phyloP scores from a whole-genome alignment of 2,329 filamentous ascomycete genomes.

The Trichophyton benhamiae region DNA sequence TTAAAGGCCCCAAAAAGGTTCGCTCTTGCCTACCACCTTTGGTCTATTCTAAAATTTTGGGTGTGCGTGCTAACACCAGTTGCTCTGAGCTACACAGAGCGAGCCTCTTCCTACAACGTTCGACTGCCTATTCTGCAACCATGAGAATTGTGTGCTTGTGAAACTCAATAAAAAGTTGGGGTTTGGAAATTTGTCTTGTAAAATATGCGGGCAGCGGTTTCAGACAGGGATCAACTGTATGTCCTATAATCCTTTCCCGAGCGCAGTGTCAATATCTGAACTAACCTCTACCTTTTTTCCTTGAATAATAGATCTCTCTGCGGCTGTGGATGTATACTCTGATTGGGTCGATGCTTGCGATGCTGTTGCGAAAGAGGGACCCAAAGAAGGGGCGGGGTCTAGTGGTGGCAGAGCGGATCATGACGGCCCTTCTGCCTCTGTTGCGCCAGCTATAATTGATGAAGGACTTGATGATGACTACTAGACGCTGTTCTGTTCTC shows the following conservation, averaged over 20 bases:
- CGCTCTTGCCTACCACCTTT: conserved; percentile 5
- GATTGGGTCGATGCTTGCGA: conserved; percentile 97
- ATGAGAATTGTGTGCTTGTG: conserved; percentile 82
- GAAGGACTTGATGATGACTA: conserved; percentile 37
- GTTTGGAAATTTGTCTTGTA: conserved; percentile 75
- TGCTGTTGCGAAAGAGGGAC: conserved; percentile 51
- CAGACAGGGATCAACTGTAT: conserved; percentile 86
- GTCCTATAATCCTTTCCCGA: background rate
- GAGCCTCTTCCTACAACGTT: conserved; percentile 58
- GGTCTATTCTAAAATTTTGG: background rate
- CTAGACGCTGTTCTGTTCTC: conserved; percentile 11
- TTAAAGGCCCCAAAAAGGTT: conserved; percentile 60
- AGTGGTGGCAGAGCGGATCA: background rate
- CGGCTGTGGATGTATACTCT: conserved; percentile 86
- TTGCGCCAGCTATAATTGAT: conserved; percentile 13
- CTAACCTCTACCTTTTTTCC: background rate
- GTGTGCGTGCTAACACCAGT: background rate
- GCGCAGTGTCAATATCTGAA: background rate
- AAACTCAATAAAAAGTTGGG: conserved; percentile 90
- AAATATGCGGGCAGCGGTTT: conserved; percentile 85
- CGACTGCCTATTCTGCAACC: conserved; percentile 95
- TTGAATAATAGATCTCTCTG: conserved; percentile 58
- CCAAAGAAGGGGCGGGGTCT: conserved; percentile 12
- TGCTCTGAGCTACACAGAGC: conserved; percentile 20
- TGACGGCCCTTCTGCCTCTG: conserved; percentile 4